Evolutionary conservation across 2,329 filamentous ascomycete species (phyloP), one percentile per base, ranked within the genome.

Genomic region (Calonectria crousiana): DNA sequence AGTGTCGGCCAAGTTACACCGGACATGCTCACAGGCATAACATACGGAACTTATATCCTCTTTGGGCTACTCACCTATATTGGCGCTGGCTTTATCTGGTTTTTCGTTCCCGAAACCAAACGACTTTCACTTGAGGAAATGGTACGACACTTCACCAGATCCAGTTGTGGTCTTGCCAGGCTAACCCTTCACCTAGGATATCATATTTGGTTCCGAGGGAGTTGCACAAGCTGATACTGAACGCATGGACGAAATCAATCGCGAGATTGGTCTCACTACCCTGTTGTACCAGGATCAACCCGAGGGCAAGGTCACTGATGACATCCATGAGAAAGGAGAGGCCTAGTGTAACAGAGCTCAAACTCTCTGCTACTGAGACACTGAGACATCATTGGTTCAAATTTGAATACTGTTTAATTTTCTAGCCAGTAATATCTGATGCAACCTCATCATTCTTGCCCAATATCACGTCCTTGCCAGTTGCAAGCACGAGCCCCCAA

Each of bases 211-310:
- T 16, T 91, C 89, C 4, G 89, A 92, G 74, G 92, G 93, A n/a
- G 89, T 90, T 3, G 93, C 93, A 0, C 88, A 90, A 64, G 91
- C 92, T 2, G 93, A 95, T 80, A 88, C 90, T 68, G 92, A 93
- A 84, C 89, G 93, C 34, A 95, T 95, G 92, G 88, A 89, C n/a
- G 91, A 93, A 82, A 94, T 95, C 79, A 93, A 94, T 81, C 85
- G 86, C 38, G 93, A 94, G 78, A 92, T 95, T 75, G 93, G 93
- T 0, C 85, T 95, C 0, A 68, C 69, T 14, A 69, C 20, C 6
- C 32, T 73, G 10, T 26, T 73, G 26, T 51, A 52, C 9, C 67
- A 28, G 13, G 67, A 62, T 1, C 32, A 32, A n/a, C 41, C 11
- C 26, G 71, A 62, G 11, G 71, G 5, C 14, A 60, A 70, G 14